Base-by-base conservation (phyloP, 1,284 basidiomycete species). In the Clitocybe nebularis region DNA sequence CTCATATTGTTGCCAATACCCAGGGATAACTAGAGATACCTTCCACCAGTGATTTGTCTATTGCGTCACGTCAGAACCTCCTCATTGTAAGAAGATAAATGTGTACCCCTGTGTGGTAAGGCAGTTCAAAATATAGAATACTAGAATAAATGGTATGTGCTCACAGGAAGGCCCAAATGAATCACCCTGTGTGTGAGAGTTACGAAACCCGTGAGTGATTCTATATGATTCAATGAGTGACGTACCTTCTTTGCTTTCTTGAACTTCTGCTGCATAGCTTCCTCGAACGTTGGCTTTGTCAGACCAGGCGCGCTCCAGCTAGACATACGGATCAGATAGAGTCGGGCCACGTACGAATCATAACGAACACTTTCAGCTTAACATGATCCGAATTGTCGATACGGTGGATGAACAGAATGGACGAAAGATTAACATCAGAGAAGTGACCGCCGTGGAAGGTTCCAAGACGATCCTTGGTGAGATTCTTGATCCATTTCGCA, bases 11-110 rank as follows among this genome's bases (percentile, higher is more conserved):
- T 77, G 68, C 76, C 82, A 94, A 43, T 83, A 78, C 5, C 74
- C 62, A 0, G 93, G 93, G 24, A 96, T 82, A 11, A 71, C 77
- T 1, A 96, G 59, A 10, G 78, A 79, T 36, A 95, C 81, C 57
- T 91, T 91, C 80, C 87, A 93, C 93, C 93, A 95, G 62, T 96
- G 92, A 55, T 94, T 94, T 16, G 89, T 89, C 91, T 87, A 48
- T 48, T 22, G 14, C 43, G 36, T 21, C 30, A 24, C 25, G 30
- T 5, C 38, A 19, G 21, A 23, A 25, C n/a, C n/a, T n/a, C n/a
- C n/a, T n/a, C n/a, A n/a, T n/a, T n/a, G n/a, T n/a, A n/a, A n/a
- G n/a, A 33, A 23, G 45, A 5, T 24, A 25, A 29, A 17, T 23
- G 25, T 58, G 45, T 56, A 69, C 63, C 67, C 68, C 67, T 68